Evolutionary conservation across 805 yeast genomes (phyloP).

Genomic region (Ogataea paraovalis): DNA sequence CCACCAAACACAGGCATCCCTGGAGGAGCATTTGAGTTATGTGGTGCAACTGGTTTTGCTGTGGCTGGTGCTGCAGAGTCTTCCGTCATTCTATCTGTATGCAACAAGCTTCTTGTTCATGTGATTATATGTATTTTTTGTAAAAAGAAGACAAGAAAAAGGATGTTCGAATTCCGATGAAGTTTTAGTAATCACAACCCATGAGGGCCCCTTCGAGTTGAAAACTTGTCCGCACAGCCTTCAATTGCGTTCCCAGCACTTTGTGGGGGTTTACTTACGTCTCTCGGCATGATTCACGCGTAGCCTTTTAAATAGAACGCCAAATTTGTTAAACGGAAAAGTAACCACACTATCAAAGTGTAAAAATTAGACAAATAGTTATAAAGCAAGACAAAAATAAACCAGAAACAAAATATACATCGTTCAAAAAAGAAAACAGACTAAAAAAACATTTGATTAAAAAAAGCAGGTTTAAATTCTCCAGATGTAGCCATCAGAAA

Average conservation of each 20-base stretch:
- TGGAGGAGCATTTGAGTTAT: slow-evolving; percentile 6
- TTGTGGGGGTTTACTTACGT: too few relatives aligned
- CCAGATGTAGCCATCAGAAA: slow-evolving; percentile 46
- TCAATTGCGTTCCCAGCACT: too few relatives aligned
- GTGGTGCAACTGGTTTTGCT: slow-evolving; percentile 5
- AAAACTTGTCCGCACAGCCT: too few relatives aligned
- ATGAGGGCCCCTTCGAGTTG: too few relatives aligned
- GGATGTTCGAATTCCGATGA: too few relatives aligned
- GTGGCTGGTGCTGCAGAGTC: not conserved
- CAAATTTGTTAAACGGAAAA: not conserved
- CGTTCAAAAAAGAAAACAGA: slow-evolving; percentile 1
- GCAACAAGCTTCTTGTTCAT: too few relatives aligned
- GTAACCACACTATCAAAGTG: not conserved
- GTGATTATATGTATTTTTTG: too few relatives aligned
- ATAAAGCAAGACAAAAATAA: not conserved
- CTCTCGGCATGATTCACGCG: too few relatives aligned
- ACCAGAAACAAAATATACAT: not conserved
- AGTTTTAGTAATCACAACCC: too few relatives aligned
- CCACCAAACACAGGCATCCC: slow-evolving; percentile 46
- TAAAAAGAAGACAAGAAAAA: too few relatives aligned
- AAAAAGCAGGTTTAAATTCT: slow-evolving; percentile 28
- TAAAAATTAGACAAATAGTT: not conserved
- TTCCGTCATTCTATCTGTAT: not conserved
- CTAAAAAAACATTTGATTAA: slow-evolving; percentile 1
- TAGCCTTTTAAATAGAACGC: not conserved